Base-by-base conservation (phyloP, 495 filamentous ascomycete genomes). In the Trichoderma reesei region DNA sequence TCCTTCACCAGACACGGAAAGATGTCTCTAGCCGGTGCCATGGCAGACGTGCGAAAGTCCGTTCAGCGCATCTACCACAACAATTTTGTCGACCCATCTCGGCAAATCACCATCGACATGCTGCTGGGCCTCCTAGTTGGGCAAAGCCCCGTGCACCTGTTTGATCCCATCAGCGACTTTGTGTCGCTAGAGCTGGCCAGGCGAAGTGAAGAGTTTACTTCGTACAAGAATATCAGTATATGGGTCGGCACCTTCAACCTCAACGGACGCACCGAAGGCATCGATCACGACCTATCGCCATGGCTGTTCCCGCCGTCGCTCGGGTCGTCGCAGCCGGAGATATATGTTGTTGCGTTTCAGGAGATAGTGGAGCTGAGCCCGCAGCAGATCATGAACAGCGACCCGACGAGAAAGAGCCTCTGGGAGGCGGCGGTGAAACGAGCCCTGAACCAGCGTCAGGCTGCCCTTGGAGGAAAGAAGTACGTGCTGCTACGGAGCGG, bases 321-420 rank as follows among this genome's bases (percentile, higher is more conserved):
- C 2, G 79, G 80, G 37, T 67, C 71, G 8, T 72, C 76, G 26
- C 81, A 85, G 51, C 90, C 95, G 26, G 85, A 91, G 59, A 88
- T 99, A 41, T 84, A 95, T 61, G 92, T 86, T 9, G 85, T 96
- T 37, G 94, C 91, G 0, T 98, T 99, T 68, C 94, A 99, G 69
- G 94, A 99, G 76, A 98, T 99, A 63, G 95, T 99, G 16, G 88
- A 93, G 70, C 80, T 99, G 14, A 96, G 90, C 69, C 93, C 95
- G 18, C 93, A 98, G 73, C 95, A 99, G 70, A 98, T 99, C 70
- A 98, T 99, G 92, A 95, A 94, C 62, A 97, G 92, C 44, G 92
- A 98, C 78, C 94, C 95, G 31, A 83, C 83, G 9, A 84, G 89
- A 64, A 88, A 92, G 61, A 87, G 92, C 69, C 76, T 82, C 26